These are phyloP conservation scores for Rutstroemia sydowiana DNA, from an alignment of 2,329 filamentous ascomycete genomes.

Conservation along the genomic window DNA sequence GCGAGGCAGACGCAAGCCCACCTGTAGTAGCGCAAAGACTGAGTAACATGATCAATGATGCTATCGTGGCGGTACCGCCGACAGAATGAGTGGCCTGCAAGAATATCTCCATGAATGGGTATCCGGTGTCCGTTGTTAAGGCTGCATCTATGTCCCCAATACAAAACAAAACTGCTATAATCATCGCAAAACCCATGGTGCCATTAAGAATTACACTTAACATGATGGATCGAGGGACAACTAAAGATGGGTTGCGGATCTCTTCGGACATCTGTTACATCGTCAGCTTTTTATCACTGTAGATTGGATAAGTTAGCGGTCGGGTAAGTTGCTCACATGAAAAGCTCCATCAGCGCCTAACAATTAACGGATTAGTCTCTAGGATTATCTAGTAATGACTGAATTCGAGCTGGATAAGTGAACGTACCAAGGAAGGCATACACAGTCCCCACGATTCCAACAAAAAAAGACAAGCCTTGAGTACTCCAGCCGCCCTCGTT, in stretches of 20 bases:
- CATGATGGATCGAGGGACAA: conserved; percentile 45
- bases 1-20: conserved; percentile 33
- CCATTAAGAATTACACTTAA: conserved; percentile 43
- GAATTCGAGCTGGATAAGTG: too few relatives aligned
- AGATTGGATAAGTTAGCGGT: too few relatives aligned
- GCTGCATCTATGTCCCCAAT: conserved; percentile 31
- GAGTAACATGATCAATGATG: conserved; percentile 22
- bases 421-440: not conserved
- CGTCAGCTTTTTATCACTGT: too few relatives aligned
- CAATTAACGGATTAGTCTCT: not conserved
- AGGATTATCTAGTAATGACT: too few relatives aligned
- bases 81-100: conserved; percentile 35
- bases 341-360: not conserved
- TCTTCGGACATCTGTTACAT: conserved; percentile 35
- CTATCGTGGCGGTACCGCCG: conserved; percentile 31
- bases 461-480: conserved; percentile 8
- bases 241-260: conserved; percentile 40
- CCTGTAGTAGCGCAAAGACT: conserved; percentile 33
- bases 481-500: conserved; percentile 8
- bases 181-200: conserved; percentile 45
- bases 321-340: not conserved
- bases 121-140: conserved; percentile 41
- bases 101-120: conserved; percentile 53
- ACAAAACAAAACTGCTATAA: conserved; percentile 46
- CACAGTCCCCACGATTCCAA: not conserved